These are phyloP conservation scores for Saraca asoca DNA, from an alignment of 331 rosid species.

Conservation along the genomic window DNA sequence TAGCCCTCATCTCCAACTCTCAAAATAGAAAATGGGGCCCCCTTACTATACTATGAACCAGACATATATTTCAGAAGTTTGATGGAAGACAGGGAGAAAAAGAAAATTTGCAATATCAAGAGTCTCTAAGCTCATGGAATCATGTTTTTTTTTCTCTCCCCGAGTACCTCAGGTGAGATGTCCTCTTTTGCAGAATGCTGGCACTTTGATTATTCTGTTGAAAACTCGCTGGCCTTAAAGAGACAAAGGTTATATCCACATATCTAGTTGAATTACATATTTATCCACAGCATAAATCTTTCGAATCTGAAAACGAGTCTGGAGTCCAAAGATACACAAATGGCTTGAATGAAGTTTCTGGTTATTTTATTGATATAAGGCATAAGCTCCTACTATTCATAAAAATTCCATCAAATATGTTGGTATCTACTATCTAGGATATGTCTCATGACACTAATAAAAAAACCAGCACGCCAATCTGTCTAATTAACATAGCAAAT, in stretches of 20 bases:
- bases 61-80: neutral
- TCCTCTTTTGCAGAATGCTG: neutral
- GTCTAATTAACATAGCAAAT: slow-evolving; percentile 13
- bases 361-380: neutral
- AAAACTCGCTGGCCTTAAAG: neutral
- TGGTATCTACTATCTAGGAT: neutral
- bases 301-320: neutral
- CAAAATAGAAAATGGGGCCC: too few relatives aligned
- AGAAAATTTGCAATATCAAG: slow-evolving; percentile 7
- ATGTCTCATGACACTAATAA: neutral
- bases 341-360: neutral
- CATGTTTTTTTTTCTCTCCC: neutral
- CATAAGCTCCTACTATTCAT: neutral
- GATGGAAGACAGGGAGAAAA: neutral
- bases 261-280: slow-evolving; percentile 1
- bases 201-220: neutral
- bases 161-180: neutral
- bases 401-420: slow-evolving; percentile 1
- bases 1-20: too few relatives aligned
- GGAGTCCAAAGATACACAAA: slow-evolving; percentile 2
- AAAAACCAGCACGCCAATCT: slow-evolving; percentile 8
- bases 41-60: too few relatives aligned
- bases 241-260: neutral
- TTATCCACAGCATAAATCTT: slow-evolving; percentile 2
- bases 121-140: slow-evolving; percentile 9